Base-by-base conservation (phyloP, 2,329 filamentous ascomycete species). In the Pezicula rhizophila region DNA sequence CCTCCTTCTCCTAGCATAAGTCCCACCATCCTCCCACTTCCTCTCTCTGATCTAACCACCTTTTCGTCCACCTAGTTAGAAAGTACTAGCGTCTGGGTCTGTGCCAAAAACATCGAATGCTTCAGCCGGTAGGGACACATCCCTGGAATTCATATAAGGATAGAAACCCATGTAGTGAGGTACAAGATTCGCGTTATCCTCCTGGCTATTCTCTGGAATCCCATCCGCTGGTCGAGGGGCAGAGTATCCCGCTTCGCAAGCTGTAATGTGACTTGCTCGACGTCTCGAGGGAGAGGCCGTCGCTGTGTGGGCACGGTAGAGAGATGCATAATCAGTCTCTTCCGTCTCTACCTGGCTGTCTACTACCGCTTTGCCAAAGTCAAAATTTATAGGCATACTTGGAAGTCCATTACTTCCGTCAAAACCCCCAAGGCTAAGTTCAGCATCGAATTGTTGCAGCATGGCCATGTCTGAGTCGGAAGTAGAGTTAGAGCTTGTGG, bases 251-350 rank as follows among this genome's bases (percentile, higher is more conserved):
- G 40, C 40, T 20, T 26, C 31, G 20, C 25, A 26, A 15, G 40
- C 40, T 11, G 25, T 42, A 15, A 42, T 26, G 25, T 42, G 40
- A 25, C 51, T 55, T 0, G 51, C 51, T 10, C 47, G 46, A 18
- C 53, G 48, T 50, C 56, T 35, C 42, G 58, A 38, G 2, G 56
- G 51, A 50, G 48, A 53, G 5, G 53, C 52, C 2, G 56, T 60
- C 8, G 57, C 55, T 28, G 50, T 49, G 26, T 52, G 33, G 12
- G 58, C 56, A 2, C 50, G 49, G 41, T 55, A 50, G 12, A 58
- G 37, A 18, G 54, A 55, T 5, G 54, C 54, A 41, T 53, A 57
- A 17, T 53, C 56, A 11, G 39, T 18, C 7, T 52, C 38, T 40
- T 4, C 38, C 5, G 14, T 6, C 5, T 40, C 8, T 14, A 18